These are phyloP conservation scores for Fusarium praegraminearum DNA, from an alignment of 2,329 filamentous ascomycete genomes.

Conservation along the genomic window DNA sequence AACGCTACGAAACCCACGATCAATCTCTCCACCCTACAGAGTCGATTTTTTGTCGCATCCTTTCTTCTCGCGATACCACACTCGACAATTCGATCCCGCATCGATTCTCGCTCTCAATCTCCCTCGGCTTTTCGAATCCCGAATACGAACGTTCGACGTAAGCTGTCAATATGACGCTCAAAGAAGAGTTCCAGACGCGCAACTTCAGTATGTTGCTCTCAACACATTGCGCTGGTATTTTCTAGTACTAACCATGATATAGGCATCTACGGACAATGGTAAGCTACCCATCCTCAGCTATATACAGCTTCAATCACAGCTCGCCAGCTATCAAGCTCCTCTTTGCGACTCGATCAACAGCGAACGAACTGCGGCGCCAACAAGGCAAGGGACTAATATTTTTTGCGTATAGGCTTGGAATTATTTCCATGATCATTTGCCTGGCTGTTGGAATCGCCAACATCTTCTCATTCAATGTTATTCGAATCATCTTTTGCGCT, in stretches of 20 bases:
- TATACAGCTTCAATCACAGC: conserved; percentile 14
- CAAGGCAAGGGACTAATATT: conserved; percentile 23
- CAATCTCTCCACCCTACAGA: conserved; percentile 17
- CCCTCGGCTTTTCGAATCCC: conserved; percentile 22
- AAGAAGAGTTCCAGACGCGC: conserved; percentile 77
- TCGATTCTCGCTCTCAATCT: conserved; percentile 23
- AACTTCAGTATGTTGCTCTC: conserved; percentile 74
- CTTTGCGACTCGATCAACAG: conserved; percentile 14
- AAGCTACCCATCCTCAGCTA: conserved; percentile 53
- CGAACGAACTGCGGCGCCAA: conserved; percentile 15
- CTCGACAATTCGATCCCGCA: conserved; percentile 11
- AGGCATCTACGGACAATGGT: conserved; percentile 85
- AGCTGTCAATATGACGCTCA: conserved; percentile 72
- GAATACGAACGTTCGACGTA: conserved; percentile 45
- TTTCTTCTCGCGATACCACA: conserved; percentile 22
- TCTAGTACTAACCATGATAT: conserved; percentile 51
- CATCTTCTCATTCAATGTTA: conserved; percentile 67
- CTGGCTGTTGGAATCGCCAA: conserved; percentile 76
- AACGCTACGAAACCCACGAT: not conserved
- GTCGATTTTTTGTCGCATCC: conserved; percentile 33
- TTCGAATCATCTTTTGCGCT: conserved; percentile 65
- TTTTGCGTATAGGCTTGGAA: conserved; percentile 67
- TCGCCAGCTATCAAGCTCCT: conserved; percentile 23
- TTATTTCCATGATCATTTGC: conserved; percentile 77
- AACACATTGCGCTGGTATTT: conserved; percentile 2